Percentiles rank a stretch among this genome's conserved stretches.
phyloP scores from a whole-genome alignment of 768 basidiomycete species.

The Tephrocybe sp. region DNA sequence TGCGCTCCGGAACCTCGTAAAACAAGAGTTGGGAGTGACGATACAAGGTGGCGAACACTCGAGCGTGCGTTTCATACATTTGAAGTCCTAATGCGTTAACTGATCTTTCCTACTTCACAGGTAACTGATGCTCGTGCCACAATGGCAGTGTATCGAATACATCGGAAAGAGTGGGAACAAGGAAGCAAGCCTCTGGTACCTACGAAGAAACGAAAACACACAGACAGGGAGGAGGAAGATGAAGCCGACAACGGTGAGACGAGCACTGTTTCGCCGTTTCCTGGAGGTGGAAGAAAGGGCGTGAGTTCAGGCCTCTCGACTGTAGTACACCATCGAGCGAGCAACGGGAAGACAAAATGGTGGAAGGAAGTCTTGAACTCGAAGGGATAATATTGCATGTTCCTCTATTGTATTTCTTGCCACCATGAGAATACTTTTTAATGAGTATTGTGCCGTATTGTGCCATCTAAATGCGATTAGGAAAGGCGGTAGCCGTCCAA shows the following conservation, averaged over 20 bases:
- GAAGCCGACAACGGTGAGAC: constrained; percentile 11
- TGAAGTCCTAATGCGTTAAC: neutral
- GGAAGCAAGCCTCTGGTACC: constrained; percentile 29
- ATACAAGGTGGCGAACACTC: constrained; percentile 92
- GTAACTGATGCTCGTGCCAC: constrained; percentile 92
- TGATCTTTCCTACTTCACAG: constrained; percentile 35
- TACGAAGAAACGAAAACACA: constrained; percentile 20
- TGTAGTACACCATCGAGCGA: constrained; percentile 32
- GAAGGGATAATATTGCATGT: constrained; percentile 15
- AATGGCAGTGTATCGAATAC: constrained; percentile 87
- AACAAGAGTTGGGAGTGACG: constrained; percentile 70
- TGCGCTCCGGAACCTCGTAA: constrained; percentile 76
- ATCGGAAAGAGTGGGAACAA: constrained; percentile 82
- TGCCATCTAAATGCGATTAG: too few relatives aligned
- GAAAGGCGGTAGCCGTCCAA: too few relatives aligned
- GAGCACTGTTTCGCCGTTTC: constrained; percentile 26
- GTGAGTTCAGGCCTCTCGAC: constrained; percentile 63
- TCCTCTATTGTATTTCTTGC: too few relatives aligned
- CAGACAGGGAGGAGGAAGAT: constrained; percentile 15
- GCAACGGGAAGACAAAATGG: constrained; percentile 33
- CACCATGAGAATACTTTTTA: too few relatives aligned
- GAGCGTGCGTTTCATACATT: constrained; percentile 55
- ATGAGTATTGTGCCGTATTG: too few relatives aligned
- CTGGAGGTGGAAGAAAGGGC: constrained; percentile 58
- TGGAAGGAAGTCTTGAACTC: constrained; percentile 40